These are phyloP conservation scores for Teratosphaeria destructans DNA, from an alignment of 2,329 filamentous ascomycete species.

Conservation along the genomic window DNA sequence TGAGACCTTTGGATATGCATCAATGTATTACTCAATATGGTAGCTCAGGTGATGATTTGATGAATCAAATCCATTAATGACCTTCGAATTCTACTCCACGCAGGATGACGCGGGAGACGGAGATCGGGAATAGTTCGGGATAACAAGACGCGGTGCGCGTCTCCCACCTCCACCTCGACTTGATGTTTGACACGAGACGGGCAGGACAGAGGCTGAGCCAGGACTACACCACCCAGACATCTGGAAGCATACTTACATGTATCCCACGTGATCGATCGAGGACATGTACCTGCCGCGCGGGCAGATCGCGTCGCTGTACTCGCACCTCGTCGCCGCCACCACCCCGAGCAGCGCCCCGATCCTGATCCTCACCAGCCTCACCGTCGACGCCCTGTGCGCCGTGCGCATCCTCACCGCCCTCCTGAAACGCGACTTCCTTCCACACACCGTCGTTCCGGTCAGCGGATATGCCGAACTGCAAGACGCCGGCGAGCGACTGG, in stretches of 20 bases:
- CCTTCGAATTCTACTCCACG: too few species aligned
- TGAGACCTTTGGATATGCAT: too few species aligned
- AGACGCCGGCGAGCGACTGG: slow-evolving; percentile 65
- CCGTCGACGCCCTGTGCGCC: slow-evolving; percentile 90
- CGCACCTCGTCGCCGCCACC: slow-evolving; percentile 69
- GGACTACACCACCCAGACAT: too few species aligned
- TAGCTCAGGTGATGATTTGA: neutral
- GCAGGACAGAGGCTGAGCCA: too few species aligned
- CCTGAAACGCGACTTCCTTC: slow-evolving; percentile 95
- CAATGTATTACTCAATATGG: too few species aligned
- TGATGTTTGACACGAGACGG: too few species aligned
- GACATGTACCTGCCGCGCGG: slow-evolving; percentile 74
- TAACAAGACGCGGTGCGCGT: neutral
- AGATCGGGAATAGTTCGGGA: neutral
- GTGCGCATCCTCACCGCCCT: slow-evolving; percentile 86
- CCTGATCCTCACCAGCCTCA: slow-evolving; percentile 81
- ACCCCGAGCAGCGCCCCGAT: slow-evolving; percentile 88
- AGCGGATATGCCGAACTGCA: slow-evolving; percentile 84
- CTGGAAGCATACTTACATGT: too few species aligned
- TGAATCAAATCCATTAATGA: neutral
- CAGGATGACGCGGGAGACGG: too few species aligned
- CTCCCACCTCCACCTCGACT: too few species aligned
- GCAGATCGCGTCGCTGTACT: slow-evolving; percentile 83
- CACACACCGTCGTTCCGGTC: slow-evolving; percentile 92
- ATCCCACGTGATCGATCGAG: neutral